Base-by-base conservation (phyloP, 2,329 filamentous ascomycete genomes). In the Penicillium sp. region DNA sequence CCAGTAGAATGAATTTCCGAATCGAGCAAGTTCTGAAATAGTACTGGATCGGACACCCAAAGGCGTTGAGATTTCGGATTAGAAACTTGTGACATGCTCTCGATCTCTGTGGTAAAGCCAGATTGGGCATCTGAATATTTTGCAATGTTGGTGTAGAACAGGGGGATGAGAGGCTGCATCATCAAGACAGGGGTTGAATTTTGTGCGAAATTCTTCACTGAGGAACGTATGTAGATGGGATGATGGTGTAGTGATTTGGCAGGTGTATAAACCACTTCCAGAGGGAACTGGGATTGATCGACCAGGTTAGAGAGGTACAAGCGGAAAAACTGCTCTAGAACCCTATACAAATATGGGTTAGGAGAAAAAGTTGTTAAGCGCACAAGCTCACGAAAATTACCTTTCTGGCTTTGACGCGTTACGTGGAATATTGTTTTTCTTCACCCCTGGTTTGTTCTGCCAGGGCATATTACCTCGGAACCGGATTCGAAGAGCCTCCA, bases 381-480 rank as follows among this genome's bases (percentile, higher is more conserved):
- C 30, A 12, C 3, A 4, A 35, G 2, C 8, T 26, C 2, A 10
- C 9, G 4, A 10, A 17, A 19, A 6, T 17, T 37, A 66, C 64
- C 53, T 30, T 45, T 66, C 64, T 7, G 57, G 17, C 0, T 35
- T 35, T 5, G 64, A 61, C n/a, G 54, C 47, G 2, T 62, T 57
- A 4, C 64, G 61, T 33, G 64, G 58, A 2, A 62, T 59, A 40
- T 28, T 60, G 0, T 28, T 56, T 8, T 12, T 17, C 33, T 45
- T 54, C 5, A 62, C 44, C 8, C 62, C 61, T 3, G 64, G 64
- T n/a, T 53, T 59, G 5, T 60, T 56, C 17, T 53, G 49, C n/a
- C 62, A 66, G 5, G 33, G 37, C 28, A 66, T 8, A 8, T 60
- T 64, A 4, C 64, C 64, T n/a, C 64, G 30, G 19, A 64, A 64